Evolutionary conservation across 768 basidiomycete species (phyloP).

Genomic region (Collybiopsis confluens): DNA sequence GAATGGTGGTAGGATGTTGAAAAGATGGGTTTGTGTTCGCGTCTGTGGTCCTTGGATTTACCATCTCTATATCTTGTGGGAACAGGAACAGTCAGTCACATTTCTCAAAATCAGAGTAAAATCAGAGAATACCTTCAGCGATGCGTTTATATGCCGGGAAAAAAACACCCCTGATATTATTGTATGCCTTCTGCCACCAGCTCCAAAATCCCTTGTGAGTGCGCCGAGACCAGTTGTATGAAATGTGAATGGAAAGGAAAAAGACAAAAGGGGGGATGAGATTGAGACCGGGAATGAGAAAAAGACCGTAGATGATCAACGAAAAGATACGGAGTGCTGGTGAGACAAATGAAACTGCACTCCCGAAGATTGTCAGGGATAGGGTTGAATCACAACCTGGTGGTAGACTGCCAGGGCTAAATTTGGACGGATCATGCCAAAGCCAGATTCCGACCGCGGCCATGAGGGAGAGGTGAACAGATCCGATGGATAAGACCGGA

Average conservation of each 20-base stretch:
- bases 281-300: conserved; percentile 15
- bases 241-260: conserved; percentile 13
- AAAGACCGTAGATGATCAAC: conserved; percentile 14
- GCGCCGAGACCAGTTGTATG: conserved; percentile 4
- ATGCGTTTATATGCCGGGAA: no score
- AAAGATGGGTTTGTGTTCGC: no score
- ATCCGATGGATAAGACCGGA: conserved; percentile 14
- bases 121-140: no score
- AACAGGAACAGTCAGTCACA: no score
- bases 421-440: conserved; percentile 12
- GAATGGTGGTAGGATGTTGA: not conserved
- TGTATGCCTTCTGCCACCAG: conserved; percentile 6
- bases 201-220: conserved; percentile 15
- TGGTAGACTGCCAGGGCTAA: not conserved
- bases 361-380: not conserved
- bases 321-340: conserved; percentile 12
- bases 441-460: conserved; percentile 18
- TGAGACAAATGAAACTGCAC: not conserved
- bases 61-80: no score
- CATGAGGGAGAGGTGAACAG: conserved; percentile 17
- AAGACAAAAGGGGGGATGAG: conserved; percentile 11
- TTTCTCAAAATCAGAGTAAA: conserved; percentile 19
- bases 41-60: no score
- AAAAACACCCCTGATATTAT: no score
- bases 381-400: not conserved